These are phyloP conservation scores for Auriscalpium microsporum DNA, from an alignment of 768 basidiomycete species.

Conservation along the genomic window DNA sequence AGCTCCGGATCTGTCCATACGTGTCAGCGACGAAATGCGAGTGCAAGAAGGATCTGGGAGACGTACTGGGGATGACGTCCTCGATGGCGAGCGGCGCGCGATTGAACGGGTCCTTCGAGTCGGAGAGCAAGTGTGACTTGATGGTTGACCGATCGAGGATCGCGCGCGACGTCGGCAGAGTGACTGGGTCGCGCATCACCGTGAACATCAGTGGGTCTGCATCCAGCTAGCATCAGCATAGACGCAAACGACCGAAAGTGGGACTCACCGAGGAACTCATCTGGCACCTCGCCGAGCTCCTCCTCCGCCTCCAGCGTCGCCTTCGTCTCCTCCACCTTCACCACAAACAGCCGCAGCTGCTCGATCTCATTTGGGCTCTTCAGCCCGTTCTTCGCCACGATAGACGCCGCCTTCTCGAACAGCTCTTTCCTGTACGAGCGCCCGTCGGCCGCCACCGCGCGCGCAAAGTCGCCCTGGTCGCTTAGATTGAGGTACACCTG, in stretches of 20 bases:
- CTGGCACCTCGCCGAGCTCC: slow-evolving; percentile 86
- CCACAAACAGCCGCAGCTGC: slow-evolving; percentile 59
- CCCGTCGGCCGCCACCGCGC: slow-evolving; percentile 88
- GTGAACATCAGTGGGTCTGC: slow-evolving; percentile 85
- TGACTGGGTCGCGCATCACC: slow-evolving; percentile 93
- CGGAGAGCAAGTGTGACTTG: slow-evolving; percentile 89
- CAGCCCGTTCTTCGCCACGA: slow-evolving; percentile 51
- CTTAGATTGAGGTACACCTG: slow-evolving; percentile 88
- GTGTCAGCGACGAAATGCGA: neutral
- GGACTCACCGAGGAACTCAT: slow-evolving; percentile 82
- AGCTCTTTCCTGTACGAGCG: slow-evolving; percentile 81
- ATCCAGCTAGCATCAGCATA: slow-evolving; percentile 8
- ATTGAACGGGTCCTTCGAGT: slow-evolving; percentile 93
- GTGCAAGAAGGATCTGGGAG: neutral
- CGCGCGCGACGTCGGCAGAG: slow-evolving; percentile 71
- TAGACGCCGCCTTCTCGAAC: slow-evolving; percentile 70
- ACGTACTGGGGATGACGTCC: slow-evolving; percentile 69
- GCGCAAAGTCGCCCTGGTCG: slow-evolving; percentile 67
- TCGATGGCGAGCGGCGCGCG: slow-evolving; percentile 72
- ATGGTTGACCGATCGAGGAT: slow-evolving; percentile 87
- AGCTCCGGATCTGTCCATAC: slow-evolving; percentile 52
- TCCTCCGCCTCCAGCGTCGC: slow-evolving; percentile 80
- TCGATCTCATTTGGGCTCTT: slow-evolving; percentile 76
- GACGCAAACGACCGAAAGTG: slow-evolving; percentile 3
- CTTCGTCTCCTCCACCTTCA: slow-evolving; percentile 78